Evolutionary conservation across 2,329 filamentous ascomycete species (phyloP).

Genomic region (Penicillium sp.): DNA sequence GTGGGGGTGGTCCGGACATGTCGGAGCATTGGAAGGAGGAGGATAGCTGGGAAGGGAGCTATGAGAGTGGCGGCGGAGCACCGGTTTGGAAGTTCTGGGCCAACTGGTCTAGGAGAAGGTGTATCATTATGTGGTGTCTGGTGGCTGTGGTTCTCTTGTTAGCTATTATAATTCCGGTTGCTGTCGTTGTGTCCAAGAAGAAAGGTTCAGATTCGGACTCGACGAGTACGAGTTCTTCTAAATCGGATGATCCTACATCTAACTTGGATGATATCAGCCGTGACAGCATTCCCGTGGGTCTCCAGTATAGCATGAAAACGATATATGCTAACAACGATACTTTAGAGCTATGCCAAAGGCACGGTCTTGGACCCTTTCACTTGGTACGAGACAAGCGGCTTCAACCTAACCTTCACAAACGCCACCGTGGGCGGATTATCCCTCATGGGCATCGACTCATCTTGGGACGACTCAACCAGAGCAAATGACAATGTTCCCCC

Average conservation of each 20-base stretch:
- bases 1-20: constrained; percentile 34
- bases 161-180: constrained; percentile 65
- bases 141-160: constrained; percentile 54
- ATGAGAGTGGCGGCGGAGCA: constrained; percentile 31
- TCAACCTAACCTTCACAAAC: constrained; percentile 91
- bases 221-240: constrained; percentile 24
- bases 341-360: constrained; percentile 58
- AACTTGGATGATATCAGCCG: constrained; percentile 54
- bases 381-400: constrained; percentile 85
- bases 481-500: constrained; percentile 78
- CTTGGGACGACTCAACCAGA: constrained; percentile 77
- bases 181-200: constrained; percentile 64
- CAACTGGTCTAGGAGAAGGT: constrained; percentile 36
- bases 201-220: constrained; percentile 37
- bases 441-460: constrained; percentile 79
- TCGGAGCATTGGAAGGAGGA: constrained; percentile 52
- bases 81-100: constrained; percentile 37
- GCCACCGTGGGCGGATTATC: constrained; percentile 80
- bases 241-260: constrained; percentile 36
- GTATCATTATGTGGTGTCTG: constrained; percentile 52
- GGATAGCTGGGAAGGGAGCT: constrained; percentile 27
- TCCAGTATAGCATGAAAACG: not conserved
- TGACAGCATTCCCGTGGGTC: constrained; percentile 56
- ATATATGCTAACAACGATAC: constrained; percentile 12
- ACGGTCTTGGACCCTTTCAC: constrained; percentile 83